Conservation (phyloP, 768 basidiomycete genomes). For the Suillus plorans region DNA sequence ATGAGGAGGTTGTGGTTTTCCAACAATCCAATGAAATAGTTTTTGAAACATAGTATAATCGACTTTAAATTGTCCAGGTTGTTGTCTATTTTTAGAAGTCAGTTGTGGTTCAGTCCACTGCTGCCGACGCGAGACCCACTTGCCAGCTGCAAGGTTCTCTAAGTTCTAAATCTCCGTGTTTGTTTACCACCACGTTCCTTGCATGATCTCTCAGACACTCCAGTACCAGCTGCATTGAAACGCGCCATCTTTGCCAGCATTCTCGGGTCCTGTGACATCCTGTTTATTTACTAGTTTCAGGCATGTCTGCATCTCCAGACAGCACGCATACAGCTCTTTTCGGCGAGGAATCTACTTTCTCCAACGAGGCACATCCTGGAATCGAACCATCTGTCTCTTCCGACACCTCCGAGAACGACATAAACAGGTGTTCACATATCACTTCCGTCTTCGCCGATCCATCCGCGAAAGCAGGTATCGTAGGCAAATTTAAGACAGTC, state of each 20-base stretch:
- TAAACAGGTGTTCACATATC: conserved; percentile 42
- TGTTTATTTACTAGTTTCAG: background rate
- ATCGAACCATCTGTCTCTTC: conserved; percentile 9
- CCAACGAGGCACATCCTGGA: conserved; percentile 15
- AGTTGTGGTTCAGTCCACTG: conserved; percentile 3
- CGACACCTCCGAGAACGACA: conserved; percentile 13
- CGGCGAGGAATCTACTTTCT: conserved; percentile 21
- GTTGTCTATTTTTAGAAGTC: conserved; percentile 5
- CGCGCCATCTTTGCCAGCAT: background rate
- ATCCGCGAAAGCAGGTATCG: conserved; percentile 23
- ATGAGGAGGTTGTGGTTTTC: background rate
- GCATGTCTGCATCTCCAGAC: conserved; percentile 33
- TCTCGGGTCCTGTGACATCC: background rate
- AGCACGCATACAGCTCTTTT: conserved; percentile 28
- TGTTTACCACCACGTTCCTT: background rate
- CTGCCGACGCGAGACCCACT: background rate
- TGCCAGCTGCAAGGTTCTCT: conserved; percentile 1
- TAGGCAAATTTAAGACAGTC: conserved; percentile 53
- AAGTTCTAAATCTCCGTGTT: background rate
- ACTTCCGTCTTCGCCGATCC: conserved; percentile 35
- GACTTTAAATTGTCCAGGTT: background rate
- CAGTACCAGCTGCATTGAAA: background rate
- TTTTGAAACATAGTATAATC: conserved; percentile 3
- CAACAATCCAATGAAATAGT: conserved; percentile 13
- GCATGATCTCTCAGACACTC: background rate